Base-by-base conservation (phyloP, 208 protist species). In the Acanthamoeba royreba region DNA sequence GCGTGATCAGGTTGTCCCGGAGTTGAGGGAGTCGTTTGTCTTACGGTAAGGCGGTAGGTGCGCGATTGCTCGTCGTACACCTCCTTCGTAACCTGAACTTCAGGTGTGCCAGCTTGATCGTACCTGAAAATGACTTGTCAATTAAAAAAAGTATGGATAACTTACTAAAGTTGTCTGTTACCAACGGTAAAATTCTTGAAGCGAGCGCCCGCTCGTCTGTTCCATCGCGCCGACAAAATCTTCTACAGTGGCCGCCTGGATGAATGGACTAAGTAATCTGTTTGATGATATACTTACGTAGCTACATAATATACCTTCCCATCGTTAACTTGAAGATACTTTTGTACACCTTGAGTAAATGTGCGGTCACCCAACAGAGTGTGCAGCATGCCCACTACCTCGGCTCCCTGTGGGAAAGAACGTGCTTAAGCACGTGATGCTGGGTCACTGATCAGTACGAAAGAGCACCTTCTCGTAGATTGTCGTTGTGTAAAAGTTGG, bases 401-500 rank as follows among this genome's bases (percentile, higher is more conserved):
- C 96, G 33, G 96, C 95, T 25, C 58, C 58, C 58, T 61, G 52
- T 61, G 52, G 11, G n/a, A n/a, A 61, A 5, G 5, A 61, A 61
- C 52, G 28, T 28, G 22, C 2, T 8, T n/a, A n/a, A n/a, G 0
- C 19, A n/a, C 7, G 11, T n/a, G 2, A 28, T n/a, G n/a, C n/a
- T n/a, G n/a, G n/a, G n/a, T n/a, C n/a, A n/a, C n/a, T n/a, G n/a
- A n/a, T n/a, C n/a, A n/a, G n/a, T n/a, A n/a, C n/a, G n/a, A n/a
- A n/a, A n/a, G n/a, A n/a, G n/a, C n/a, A 95, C 95, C 81, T 97
- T 97, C 47, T 95, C 77, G 87, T 97, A 97, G 13, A 97, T 94
- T 15, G 96, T 97, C 19, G 72, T 33, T 2, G 96, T 97, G 93
- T 97, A 97, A 46, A 97, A 97, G 92, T 97, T 97, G 79, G 96